Percentiles rank a stretch among this genome's conserved stretches.
Conservation (phyloP, 2,329 filamentous ascomycete species). For the Sordariomycetes sp. region DNA sequence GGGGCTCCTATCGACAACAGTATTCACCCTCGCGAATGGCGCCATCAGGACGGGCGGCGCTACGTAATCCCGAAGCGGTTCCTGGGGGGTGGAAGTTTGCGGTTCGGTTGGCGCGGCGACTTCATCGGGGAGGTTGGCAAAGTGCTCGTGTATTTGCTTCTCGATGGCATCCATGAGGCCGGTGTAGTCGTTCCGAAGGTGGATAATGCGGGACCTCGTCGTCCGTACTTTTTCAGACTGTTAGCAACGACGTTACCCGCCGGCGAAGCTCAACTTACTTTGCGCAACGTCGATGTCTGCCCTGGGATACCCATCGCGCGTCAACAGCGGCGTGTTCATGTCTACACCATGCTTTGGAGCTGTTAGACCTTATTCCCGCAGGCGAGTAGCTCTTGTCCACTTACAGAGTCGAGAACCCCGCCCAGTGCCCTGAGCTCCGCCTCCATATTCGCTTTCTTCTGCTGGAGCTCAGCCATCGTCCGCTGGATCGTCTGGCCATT, state of each 20-base stretch:
- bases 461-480: constrained; percentile 70
- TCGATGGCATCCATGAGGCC: constrained; percentile 76
- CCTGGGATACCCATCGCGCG: constrained; percentile 83
- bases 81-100: not conserved
- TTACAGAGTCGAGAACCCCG: constrained; percentile 77
- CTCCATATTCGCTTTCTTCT: constrained; percentile 76
- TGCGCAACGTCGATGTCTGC: constrained; percentile 92
- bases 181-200: constrained; percentile 88
- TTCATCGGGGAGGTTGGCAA: constrained; percentile 55
- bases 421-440: constrained; percentile 77
- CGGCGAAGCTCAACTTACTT: constrained; percentile 42
- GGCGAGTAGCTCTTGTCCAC: constrained; percentile 15
- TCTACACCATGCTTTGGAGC: constrained; percentile 68
- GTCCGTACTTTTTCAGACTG: constrained; percentile 59
- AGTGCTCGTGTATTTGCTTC: constrained; percentile 77
- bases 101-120: constrained; percentile 2
- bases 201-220: constrained; percentile 82
- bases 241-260: constrained; percentile 2
- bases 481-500: constrained; percentile 45
- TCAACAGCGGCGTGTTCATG: constrained; percentile 83
- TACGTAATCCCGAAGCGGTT: constrained; percentile 5
- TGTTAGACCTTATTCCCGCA: constrained; percentile 11
- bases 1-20: constrained; percentile 66
- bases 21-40: constrained; percentile 89
- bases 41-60: constrained; percentile 1